phyloP scores from a whole-genome alignment of 441 rosid species.

The Croton setiger region DNA sequence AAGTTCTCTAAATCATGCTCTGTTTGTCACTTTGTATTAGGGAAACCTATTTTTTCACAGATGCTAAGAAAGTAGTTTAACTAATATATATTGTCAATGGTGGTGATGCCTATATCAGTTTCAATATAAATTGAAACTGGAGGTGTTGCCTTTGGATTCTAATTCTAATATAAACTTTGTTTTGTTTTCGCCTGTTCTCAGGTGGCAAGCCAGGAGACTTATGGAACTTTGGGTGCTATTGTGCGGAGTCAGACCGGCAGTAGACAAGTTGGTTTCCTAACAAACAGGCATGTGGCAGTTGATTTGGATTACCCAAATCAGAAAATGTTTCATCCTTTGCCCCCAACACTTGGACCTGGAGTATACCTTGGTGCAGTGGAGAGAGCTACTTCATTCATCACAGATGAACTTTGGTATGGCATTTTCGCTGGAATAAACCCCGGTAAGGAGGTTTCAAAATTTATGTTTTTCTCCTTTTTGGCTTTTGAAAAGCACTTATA shows the following conservation, averaged over 20 bases:
- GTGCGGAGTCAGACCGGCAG: constrained; percentile 89
- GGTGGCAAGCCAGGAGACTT: constrained; percentile 97
- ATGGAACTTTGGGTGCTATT: constrained; percentile 94
- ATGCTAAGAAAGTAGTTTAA: too few relatives aligned
- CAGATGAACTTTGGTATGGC: constrained; percentile 92
- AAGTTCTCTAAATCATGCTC: neutral
- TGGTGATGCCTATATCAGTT: neutral
- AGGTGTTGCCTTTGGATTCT: neutral
- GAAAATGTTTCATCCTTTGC: constrained; percentile 98
- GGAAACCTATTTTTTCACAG: too few relatives aligned
- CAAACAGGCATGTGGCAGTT: constrained; percentile 95
- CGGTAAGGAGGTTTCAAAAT: constrained; percentile 49
- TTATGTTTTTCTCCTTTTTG: neutral
- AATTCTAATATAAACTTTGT: neutral
- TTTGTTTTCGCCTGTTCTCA: neutral
- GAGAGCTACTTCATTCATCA: constrained; percentile 89
- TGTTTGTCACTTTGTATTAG: too few relatives aligned
- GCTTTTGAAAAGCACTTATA: too few relatives aligned
- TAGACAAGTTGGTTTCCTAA: constrained; percentile 83
- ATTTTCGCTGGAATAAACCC: constrained; percentile 92
- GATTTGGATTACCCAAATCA: constrained; percentile 92
- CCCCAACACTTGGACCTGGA: constrained; percentile 92
- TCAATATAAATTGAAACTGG: neutral
- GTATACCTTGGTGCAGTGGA: constrained; percentile 96
- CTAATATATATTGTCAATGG: too few relatives aligned